Percentiles rank a stretch among this genome's conserved stretches.
phyloP scores from a whole-genome alignment of 306 rosid species.

The Inga leiocalycina region DNA sequence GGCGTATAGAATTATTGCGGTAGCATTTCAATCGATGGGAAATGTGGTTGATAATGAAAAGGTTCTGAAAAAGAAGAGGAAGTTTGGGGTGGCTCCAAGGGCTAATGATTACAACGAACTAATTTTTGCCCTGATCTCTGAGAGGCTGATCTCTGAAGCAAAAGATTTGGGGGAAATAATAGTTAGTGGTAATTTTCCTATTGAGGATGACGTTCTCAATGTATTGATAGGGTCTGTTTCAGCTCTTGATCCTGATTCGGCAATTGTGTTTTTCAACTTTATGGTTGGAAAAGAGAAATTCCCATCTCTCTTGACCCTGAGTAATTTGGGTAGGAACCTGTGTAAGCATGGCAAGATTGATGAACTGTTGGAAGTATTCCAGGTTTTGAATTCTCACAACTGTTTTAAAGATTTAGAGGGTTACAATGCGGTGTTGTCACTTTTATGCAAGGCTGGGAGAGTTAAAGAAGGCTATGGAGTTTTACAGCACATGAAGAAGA shows the following conservation, averaged over 20 bases:
- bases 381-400: constrained; percentile 44
- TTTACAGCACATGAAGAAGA: constrained; percentile 83
- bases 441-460: constrained; percentile 75
- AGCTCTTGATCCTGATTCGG: constrained; percentile 53
- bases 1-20: constrained; percentile 79
- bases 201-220: constrained; percentile 78
- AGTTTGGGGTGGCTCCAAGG: constrained; percentile 90
- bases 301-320: constrained; percentile 64
- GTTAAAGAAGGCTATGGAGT: constrained; percentile 79
- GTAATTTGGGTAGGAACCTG: constrained; percentile 67
- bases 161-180: constrained; percentile 79
- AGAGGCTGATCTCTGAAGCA: constrained; percentile 59
- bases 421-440: constrained; percentile 72
- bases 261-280: constrained; percentile 62
- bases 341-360: constrained; percentile 59
- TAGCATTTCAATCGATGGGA: constrained; percentile 51
- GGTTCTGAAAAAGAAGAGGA: constrained; percentile 91
- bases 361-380: constrained; percentile 67
- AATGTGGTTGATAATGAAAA: constrained; percentile 63
- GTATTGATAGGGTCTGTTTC: constrained; percentile 76
- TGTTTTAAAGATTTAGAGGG: constrained; percentile 71
- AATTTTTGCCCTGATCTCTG: constrained; percentile 60
- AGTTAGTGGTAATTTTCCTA: constrained; percentile 67
- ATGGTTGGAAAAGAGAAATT: constrained; percentile 73
- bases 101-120: constrained; percentile 62